Conservation (phyloP, 306 rosid genomes). For the Glycine soja region DNA sequence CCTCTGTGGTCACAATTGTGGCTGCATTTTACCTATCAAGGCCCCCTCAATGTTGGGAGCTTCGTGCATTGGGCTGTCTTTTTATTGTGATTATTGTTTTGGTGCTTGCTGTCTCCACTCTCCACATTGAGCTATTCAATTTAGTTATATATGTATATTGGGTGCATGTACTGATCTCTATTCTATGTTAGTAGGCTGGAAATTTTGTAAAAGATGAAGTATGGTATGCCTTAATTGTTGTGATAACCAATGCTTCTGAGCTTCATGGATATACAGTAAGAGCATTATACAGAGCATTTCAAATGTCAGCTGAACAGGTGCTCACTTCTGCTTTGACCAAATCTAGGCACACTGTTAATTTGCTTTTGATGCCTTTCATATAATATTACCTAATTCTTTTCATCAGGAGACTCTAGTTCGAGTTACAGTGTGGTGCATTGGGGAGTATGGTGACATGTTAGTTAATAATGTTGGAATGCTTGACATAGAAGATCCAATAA, state of each 20-base stretch:
- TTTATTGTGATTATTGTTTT: conserved; percentile 22
- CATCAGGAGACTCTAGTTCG: conserved; percentile 94
- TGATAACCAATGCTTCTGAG: conserved; percentile 91
- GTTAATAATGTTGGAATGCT: conserved; percentile 87
- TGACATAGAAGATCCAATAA: conserved; percentile 85
- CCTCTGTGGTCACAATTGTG: conserved; percentile 12
- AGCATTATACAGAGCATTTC: conserved; percentile 86
- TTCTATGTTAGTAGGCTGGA: conserved; percentile 98
- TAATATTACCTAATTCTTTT: conserved; percentile 43
- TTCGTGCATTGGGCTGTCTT: conserved; percentile 10
- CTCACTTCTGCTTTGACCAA: conserved; percentile 37
- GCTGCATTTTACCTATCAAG: not conserved
- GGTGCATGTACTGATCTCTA: conserved; percentile 60
- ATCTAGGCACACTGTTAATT: conserved; percentile 44
- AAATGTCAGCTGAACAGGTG: conserved; percentile 87
- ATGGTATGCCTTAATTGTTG: conserved; percentile 89
- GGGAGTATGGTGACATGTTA: conserved; percentile 94
- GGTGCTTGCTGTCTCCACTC: conserved; percentile 39
- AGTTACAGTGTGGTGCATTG: conserved; percentile 98
- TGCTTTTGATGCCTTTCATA: conserved; percentile 23
- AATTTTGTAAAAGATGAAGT: conserved; percentile 96
- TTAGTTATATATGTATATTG: conserved; percentile 27
- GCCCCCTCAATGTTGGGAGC: conserved; percentile 11
- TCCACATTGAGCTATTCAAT: conserved; percentile 35
- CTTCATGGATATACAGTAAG: conserved; percentile 96